These are phyloP conservation scores for Monilinia aucupariae DNA, from an alignment of 2,329 filamentous ascomycete species.

Conservation along the genomic window DNA sequence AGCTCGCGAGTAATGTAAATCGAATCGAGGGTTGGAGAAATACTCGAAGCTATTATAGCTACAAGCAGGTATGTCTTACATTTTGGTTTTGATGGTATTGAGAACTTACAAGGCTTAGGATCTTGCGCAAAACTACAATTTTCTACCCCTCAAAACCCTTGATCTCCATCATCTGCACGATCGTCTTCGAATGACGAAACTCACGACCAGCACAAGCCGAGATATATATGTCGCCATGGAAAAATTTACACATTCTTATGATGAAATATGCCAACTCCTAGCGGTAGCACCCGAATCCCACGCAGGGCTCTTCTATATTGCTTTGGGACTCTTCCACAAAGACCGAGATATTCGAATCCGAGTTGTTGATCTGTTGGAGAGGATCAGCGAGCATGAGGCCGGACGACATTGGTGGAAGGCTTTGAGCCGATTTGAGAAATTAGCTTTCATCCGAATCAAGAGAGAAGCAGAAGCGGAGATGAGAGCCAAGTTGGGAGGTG, in stretches of 20 bases:
- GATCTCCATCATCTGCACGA: slow-evolving; percentile 93
- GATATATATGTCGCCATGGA: slow-evolving; percentile 81
- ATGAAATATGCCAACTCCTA: slow-evolving; percentile 78
- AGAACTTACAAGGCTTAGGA: slow-evolving; percentile 46
- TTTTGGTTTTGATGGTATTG: slow-evolving; percentile 15
- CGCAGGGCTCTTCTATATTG: slow-evolving; percentile 84
- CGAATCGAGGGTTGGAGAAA: slow-evolving; percentile 96
- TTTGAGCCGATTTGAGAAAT: slow-evolving; percentile 80
- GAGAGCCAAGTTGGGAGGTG: slow-evolving; percentile 32
- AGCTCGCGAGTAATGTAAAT: slow-evolving; percentile 85
- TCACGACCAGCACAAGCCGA: slow-evolving; percentile 68
- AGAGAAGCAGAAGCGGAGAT: slow-evolving; percentile 55
- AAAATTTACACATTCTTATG: slow-evolving; percentile 70
- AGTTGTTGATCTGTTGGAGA: slow-evolving; percentile 73
- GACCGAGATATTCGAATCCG: slow-evolving; percentile 71
- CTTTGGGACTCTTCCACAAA: slow-evolving; percentile 87
- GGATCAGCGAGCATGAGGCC: slow-evolving; percentile 80
- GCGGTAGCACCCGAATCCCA: slow-evolving; percentile 79
- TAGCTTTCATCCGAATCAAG: slow-evolving; percentile 76
- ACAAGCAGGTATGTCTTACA: slow-evolving; percentile 64
- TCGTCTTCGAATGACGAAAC: slow-evolving; percentile 74
- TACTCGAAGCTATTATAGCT: slow-evolving; percentile 91
- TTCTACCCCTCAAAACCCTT: slow-evolving; percentile 67
- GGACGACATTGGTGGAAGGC: slow-evolving; percentile 89
- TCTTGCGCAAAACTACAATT: slow-evolving; percentile 57